phyloP scores from a whole-genome alignment of 2,329 filamentous ascomycete genomes.

The Dactylellina drechsleri region DNA sequence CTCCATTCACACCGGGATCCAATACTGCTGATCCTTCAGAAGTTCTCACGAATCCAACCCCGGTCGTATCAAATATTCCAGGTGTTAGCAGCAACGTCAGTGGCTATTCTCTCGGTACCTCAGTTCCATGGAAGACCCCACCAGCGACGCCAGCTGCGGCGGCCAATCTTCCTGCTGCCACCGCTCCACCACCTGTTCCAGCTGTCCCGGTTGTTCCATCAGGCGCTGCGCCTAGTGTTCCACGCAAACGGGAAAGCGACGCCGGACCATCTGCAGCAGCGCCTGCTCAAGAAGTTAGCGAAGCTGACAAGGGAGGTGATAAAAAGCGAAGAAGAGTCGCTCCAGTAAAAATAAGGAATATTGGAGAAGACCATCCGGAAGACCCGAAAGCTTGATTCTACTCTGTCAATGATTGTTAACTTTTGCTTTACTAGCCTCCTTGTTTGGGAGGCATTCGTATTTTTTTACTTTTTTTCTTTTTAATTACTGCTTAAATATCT shows the following conservation, averaged over 20 bases:
- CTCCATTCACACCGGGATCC: constrained; percentile 70
- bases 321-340: constrained; percentile 77
- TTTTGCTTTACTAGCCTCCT: background rate
- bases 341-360: constrained; percentile 68
- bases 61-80: constrained; percentile 50
- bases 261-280: constrained; percentile 63
- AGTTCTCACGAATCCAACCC: constrained; percentile 43
- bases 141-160: constrained; percentile 70
- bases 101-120: constrained; percentile 70
- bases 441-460: background rate
- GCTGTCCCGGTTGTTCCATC: constrained; percentile 61
- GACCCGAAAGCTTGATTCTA: constrained; percentile 14
- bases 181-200: constrained; percentile 75
- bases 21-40: constrained; percentile 36
- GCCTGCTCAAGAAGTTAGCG: constrained; percentile 67
- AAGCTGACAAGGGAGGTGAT: constrained; percentile 66
- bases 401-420: background rate
- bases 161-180: constrained; percentile 65
- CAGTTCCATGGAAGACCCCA: constrained; percentile 67
- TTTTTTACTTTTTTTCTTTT: constrained; percentile 16
- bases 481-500: constrained; percentile 1
- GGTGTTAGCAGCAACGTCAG: constrained; percentile 65
- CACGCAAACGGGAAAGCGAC: constrained; percentile 66
- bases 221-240: constrained; percentile 66
- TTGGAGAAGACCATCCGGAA: constrained; percentile 45